These are phyloP conservation scores for Babesia bovis DNA, from an alignment of 169 alveolate genomes.

Conservation along the genomic window DNA sequence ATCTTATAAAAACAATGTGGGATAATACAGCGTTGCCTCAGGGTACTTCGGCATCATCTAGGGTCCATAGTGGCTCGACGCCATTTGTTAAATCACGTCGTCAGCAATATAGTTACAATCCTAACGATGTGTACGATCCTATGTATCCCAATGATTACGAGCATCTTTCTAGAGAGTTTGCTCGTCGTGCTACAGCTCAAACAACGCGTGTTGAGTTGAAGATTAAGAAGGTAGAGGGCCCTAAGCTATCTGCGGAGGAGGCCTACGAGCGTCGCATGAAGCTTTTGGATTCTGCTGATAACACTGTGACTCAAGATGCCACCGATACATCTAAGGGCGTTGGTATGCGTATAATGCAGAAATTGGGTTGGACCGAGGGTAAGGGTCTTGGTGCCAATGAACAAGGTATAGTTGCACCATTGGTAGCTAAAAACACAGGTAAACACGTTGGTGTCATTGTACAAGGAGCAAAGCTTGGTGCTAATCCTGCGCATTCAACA, in stretches of 20 bases:
- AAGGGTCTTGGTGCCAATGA: constrained; percentile 84
- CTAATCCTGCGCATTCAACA: not conserved
- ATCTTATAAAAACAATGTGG: not conserved
- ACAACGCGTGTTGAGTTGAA: constrained; percentile 17
- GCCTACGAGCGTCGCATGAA: constrained; percentile 22
- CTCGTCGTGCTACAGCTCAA: not conserved
- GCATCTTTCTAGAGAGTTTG: constrained; percentile 5
- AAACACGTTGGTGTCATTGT: constrained; percentile 84
- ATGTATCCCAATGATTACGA: constrained; percentile 61
- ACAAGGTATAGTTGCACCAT: constrained; percentile 85
- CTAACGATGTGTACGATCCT: constrained; percentile 62
- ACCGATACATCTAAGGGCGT: constrained; percentile 62
- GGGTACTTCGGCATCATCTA: not conserved
- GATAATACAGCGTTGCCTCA: no score
- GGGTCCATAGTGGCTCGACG: not conserved
- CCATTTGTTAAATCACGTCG: not conserved
- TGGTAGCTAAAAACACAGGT: constrained; percentile 79
- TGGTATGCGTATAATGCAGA: constrained; percentile 85
- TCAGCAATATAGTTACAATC: constrained; percentile 36
- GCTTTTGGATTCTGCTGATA: constrained; percentile 11
- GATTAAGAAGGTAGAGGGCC: constrained; percentile 1
- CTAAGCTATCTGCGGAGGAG: constrained; percentile 29
- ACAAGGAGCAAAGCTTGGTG: constrained; percentile 36
- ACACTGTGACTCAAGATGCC: not conserved
- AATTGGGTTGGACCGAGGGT: constrained; percentile 89